These are phyloP conservation scores for Rhizophagus sp. DNA, from an alignment of 192 early-diverging fungal genomes.

Conservation along the genomic window DNA sequence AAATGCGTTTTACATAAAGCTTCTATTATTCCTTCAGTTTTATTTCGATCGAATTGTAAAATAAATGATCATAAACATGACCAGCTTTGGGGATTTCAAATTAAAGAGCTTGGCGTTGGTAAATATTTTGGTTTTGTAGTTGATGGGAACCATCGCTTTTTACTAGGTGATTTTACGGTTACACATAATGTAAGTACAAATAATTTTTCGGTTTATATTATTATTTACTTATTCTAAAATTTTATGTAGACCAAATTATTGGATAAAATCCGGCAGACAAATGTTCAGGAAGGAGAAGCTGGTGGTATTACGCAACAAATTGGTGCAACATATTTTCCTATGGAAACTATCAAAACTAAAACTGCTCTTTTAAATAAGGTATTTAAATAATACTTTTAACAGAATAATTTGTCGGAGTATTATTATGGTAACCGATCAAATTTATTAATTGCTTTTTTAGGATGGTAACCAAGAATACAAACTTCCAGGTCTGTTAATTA, in stretches of 20 bases:
- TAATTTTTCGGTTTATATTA: not conserved
- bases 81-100: slow-evolving; percentile 39
- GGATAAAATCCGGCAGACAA: slow-evolving; percentile 99
- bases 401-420: not conserved
- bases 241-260: slow-evolving; percentile 80
- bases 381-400: not conserved
- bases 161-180: slow-evolving; percentile 52
- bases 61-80: not conserved
- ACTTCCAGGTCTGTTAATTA: slow-evolving; percentile 70
- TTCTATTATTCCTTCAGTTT: not conserved
- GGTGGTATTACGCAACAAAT: slow-evolving; percentile 99
- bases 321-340: slow-evolving; percentile 99
- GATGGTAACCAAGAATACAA: slow-evolving; percentile 68
- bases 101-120: slow-evolving; percentile 40
- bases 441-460: not conserved
- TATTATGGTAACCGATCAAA: not conserved
- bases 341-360: slow-evolving; percentile 90
- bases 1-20: not conserved
- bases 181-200: slow-evolving; percentile 56
- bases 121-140: slow-evolving; percentile 59
- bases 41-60: not conserved
- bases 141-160: slow-evolving; percentile 56
- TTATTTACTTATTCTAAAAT: not conserved
- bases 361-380: slow-evolving; percentile 76
- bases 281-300: slow-evolving; percentile 99